Conservation (phyloP, 2,329 filamentous ascomycete species). For the Fusarium sp. region DNA sequence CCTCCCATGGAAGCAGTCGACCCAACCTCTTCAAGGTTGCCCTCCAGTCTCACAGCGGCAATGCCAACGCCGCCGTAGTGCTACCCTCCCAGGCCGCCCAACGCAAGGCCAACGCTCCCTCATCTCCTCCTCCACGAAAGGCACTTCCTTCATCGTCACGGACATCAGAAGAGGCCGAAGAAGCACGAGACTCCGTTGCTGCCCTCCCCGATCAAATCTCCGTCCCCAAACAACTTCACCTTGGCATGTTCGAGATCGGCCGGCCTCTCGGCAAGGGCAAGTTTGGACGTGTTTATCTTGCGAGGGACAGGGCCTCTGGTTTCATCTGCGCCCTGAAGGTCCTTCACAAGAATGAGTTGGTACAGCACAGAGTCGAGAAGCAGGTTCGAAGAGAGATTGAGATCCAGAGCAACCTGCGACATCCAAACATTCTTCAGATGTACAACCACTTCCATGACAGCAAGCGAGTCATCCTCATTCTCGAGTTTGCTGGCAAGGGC, state of each 20-base stretch:
- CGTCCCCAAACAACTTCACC: conserved; percentile 77
- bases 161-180: conserved; percentile 61
- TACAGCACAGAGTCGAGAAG: conserved; percentile 82
- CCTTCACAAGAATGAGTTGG: conserved; percentile 84
- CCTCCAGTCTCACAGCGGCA: conserved; percentile 81
- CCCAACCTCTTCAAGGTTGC: conserved; percentile 89
- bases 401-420: conserved; percentile 87
- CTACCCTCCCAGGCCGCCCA: conserved; percentile 75
- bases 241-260: conserved; percentile 95
- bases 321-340: conserved; percentile 91
- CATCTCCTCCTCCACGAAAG: conserved; percentile 66
- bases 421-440: conserved; percentile 85
- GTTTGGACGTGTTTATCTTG: conserved; percentile 87
- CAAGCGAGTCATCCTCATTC: conserved; percentile 87
- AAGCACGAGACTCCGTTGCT: conserved; percentile 62
- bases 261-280: conserved; percentile 89
- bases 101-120: conserved; percentile 58
- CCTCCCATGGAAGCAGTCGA: conserved; percentile 69
- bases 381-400: conserved; percentile 89
- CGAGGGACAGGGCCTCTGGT: conserved; percentile 79
- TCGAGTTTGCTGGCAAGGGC: conserved; percentile 87
- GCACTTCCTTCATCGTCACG: conserved; percentile 57
- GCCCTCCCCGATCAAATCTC: conserved; percentile 68
- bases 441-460: conserved; percentile 91
- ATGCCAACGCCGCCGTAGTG: conserved; percentile 73